Percentiles rank a stretch among this genome's conserved stretches.
Conservation (phyloP, 371 early-diverging fungal genomes). For the Sporodiniella umbellata region DNA sequence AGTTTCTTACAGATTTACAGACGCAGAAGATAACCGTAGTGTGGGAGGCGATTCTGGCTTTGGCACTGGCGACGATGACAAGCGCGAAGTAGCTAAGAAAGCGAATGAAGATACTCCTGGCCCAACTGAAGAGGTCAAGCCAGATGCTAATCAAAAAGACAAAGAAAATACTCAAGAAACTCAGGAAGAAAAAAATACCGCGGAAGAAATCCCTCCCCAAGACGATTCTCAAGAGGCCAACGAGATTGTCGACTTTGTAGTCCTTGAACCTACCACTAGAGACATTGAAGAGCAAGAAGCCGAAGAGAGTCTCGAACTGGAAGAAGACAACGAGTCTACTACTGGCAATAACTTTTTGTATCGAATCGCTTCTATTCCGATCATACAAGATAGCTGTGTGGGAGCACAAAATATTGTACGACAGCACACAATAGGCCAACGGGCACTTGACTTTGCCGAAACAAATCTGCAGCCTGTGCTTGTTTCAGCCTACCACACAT, state of each 20-base stretch:
- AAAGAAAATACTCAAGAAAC: not conserved
- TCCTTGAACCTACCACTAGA: not conserved
- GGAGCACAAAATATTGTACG: slow-evolving; percentile 18
- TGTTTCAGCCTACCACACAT: slow-evolving; percentile 7
- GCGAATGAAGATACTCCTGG: no score
- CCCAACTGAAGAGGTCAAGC: not conserved
- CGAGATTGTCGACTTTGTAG: not conserved
- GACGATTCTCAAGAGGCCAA: no score
- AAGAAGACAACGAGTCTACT: not conserved
- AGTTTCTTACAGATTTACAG: not conserved
- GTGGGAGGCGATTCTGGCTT: slow-evolving; percentile 20
- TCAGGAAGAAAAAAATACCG: no score
- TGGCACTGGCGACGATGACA: slow-evolving; percentile 14
- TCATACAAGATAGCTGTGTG: slow-evolving; percentile 18
- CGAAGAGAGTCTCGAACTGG: not conserved
- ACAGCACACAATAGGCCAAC: slow-evolving; percentile 17
- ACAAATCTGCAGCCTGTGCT: slow-evolving; percentile 8
- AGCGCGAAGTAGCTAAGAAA: not conserved
- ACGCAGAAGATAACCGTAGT: slow-evolving; percentile 12
- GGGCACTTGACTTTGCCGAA: slow-evolving; percentile 23
- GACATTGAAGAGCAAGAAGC: not conserved
- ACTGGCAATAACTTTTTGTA: slow-evolving; percentile 9
- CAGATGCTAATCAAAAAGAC: no score
- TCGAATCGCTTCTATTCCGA: slow-evolving; percentile 19
- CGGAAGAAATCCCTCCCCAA: no score